Conservation (phyloP, 768 basidiomycete species). For the Amylocystis lapponica region DNA sequence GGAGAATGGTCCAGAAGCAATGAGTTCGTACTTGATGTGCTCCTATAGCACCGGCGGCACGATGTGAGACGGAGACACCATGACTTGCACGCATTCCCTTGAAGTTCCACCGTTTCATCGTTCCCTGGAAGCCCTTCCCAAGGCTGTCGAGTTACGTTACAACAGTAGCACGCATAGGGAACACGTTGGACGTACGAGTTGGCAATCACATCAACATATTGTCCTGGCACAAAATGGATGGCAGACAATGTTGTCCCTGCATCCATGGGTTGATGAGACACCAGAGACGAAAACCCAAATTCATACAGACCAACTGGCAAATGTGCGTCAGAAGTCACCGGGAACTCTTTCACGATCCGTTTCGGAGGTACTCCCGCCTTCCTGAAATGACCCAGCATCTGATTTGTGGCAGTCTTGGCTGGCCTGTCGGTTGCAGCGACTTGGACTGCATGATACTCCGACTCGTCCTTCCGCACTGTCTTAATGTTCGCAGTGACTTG, state of each 20-base stretch:
- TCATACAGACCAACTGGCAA: conserved; percentile 72
- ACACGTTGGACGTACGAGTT: conserved; percentile 62
- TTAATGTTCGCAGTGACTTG: conserved; percentile 81
- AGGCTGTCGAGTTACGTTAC: conserved; percentile 44
- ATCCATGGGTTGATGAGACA: not conserved
- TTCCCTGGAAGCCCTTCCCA: conserved; percentile 95
- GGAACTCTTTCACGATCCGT: conserved; percentile 80
- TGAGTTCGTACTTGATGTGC: conserved; percentile 73
- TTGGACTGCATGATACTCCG: conserved; percentile 88
- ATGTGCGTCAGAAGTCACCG: conserved; percentile 84
- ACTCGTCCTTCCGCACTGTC: conserved; percentile 56
- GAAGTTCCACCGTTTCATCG: conserved; percentile 96
- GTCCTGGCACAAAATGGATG: conserved; percentile 94
- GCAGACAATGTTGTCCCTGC: conserved; percentile 86
- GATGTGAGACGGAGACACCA: conserved; percentile 93
- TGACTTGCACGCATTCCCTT: conserved; percentile 89
- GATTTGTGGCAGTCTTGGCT: conserved; percentile 63
- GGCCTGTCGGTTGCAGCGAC: conserved; percentile 79
- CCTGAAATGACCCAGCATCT: conserved; percentile 86
- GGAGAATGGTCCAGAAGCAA: not conserved
- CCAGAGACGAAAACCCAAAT: not conserved
- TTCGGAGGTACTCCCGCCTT: conserved; percentile 82
- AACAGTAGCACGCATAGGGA: not conserved
- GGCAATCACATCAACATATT: conserved; percentile 87
- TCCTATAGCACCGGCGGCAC: conserved; percentile 89